Conservation (phyloP, 1,284 basidiomycete species). For the Cryptococcus deneoformans region DNA sequence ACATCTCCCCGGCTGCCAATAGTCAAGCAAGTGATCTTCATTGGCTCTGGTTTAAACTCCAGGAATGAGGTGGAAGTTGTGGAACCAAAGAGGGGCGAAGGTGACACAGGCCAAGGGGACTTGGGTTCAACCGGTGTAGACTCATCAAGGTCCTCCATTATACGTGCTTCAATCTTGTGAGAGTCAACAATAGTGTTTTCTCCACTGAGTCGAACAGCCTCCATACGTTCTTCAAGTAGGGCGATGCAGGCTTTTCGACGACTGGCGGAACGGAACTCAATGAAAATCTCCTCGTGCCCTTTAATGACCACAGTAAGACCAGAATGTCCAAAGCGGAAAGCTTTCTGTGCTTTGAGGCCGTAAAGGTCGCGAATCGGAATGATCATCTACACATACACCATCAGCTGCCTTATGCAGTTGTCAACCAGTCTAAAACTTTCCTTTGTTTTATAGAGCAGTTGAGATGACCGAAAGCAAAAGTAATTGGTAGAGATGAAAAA, state of each 20-base stretch:
- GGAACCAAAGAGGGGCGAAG: constrained; percentile 73
- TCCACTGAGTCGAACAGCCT: constrained; percentile 57
- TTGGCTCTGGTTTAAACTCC: constrained; percentile 84
- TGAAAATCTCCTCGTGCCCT: constrained; percentile 95
- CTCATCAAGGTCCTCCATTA: constrained; percentile 43
- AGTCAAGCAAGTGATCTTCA: constrained; percentile 88
- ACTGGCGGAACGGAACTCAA: constrained; percentile 80
- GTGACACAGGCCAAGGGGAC: constrained; percentile 53
- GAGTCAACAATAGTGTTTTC: constrained; percentile 10
- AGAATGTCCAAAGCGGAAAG: constrained; percentile 82
- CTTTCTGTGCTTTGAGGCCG: constrained; percentile 76
- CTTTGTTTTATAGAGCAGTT: constrained; percentile 71
- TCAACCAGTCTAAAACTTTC: constrained; percentile 51
- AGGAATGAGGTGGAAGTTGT: constrained; percentile 81
- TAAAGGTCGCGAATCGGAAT: constrained; percentile 86
- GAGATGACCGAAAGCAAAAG: constrained; percentile 85
- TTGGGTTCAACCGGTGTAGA: constrained; percentile 26
- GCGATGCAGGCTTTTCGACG: constrained; percentile 71
- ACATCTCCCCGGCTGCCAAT: constrained; percentile 94
- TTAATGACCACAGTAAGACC: constrained; percentile 87
- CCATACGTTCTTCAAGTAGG: constrained; percentile 75
- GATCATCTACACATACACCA: constrained; percentile 68
- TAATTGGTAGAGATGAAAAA: constrained; percentile 83
- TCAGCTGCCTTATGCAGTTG: not conserved
- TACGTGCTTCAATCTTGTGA: constrained; percentile 24